Base-by-base conservation (phyloP, 2,329 filamentous ascomycete genomes). In the Sporothrix mexicana region DNA sequence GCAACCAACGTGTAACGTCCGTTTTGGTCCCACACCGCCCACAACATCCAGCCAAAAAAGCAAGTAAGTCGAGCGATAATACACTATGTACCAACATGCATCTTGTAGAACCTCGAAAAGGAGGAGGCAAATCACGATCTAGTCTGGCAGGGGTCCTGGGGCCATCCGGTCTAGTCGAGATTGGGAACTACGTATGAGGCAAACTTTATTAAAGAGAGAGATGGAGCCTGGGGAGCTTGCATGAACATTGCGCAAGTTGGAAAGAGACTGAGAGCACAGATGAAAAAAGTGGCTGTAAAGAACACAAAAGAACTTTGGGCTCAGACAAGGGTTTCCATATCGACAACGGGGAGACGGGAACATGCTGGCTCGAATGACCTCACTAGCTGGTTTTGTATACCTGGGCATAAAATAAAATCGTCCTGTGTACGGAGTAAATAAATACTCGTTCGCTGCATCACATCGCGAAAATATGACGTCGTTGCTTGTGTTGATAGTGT, bases 381-480 rank as follows among this genome's bases (percentile, higher is more conserved):
- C 61, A 66, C 61, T 64, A 41, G n/a, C 51, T 20, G 10, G 15
- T 41, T 61, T 41, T 43, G 59, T 64, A 1, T 25, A 17, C 9
- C n/a, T 23, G n/a, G 45, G 61, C 41, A 66, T 47, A 20, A 45
- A 66, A 47, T n/a, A 9, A 64, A 64, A 20, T 3, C n/a, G n/a
- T n/a, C n/a, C n/a, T n/a, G n/a, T n/a, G n/a, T n/a, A n/a, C n/a
- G n/a, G n/a, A 36, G 36, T 36, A 59, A 59, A 17, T 59, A 45
- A 25, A 25, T 47, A 25, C 61, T 20, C 13, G 8, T 47, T 47
- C 61, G 41, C 20, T 47, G 41, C 20, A 47, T 25, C 61, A 20
- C 10, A 66, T 45, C 41, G 61, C 36, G 41, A 20, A 25, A 36
- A 36, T 36, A 66, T 66, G 61, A 66, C 61, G 61, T 66, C 41